These are phyloP conservation scores for Diaporthe eres DNA, from an alignment of 2,329 filamentous ascomycete species.

Conservation along the genomic window DNA sequence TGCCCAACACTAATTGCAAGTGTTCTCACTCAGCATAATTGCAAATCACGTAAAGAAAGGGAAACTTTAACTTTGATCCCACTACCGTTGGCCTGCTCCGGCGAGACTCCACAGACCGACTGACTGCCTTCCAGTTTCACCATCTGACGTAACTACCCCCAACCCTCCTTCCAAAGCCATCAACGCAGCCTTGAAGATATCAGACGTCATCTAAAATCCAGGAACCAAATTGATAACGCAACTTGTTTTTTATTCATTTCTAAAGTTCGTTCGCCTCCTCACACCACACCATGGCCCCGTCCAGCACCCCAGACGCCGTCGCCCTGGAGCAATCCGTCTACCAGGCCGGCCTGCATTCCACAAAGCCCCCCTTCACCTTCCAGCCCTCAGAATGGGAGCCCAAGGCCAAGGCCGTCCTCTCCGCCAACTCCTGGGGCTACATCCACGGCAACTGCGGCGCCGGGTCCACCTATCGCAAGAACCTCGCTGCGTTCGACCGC, in stretches of 20 bases:
- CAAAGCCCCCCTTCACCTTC: constrained; percentile 39
- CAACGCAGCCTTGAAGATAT: neutral
- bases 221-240: neutral
- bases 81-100: neutral
- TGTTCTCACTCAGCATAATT: neutral
- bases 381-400: constrained; percentile 37
- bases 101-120: neutral
- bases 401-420: constrained; percentile 37
- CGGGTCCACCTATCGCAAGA: constrained; percentile 38
- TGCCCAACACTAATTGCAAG: neutral
- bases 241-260: rapidly evolving
- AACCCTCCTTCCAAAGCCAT: neutral
- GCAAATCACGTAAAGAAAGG: neutral
- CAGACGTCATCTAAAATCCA: neutral
- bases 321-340: constrained; percentile 35
- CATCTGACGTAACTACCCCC: neutral
- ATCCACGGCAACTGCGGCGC: constrained; percentile 39
- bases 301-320: constrained; percentile 30
- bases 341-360: constrained; percentile 35
- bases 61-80: neutral
- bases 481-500: constrained; percentile 39
- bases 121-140: neutral
- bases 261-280: neutral
- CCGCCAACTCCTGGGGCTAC: constrained; percentile 42
- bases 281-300: constrained; percentile 1